Base-by-base conservation (phyloP, 345 rosid species). In the Ricinus communis region DNA sequence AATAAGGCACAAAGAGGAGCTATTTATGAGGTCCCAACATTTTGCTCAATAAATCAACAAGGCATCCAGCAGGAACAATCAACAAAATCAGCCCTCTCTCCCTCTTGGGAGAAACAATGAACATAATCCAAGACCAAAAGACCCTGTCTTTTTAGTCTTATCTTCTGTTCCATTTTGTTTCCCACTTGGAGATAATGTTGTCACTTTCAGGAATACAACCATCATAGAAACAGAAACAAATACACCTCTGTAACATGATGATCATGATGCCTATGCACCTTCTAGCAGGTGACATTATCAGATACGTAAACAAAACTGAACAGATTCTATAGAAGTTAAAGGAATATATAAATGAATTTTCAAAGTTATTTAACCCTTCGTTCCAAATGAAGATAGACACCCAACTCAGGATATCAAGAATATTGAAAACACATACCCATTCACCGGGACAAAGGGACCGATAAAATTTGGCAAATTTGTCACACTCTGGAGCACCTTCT, bases 391-490 rank as follows among this genome's bases (percentile, higher is more conserved):
- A 22, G 5, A 43, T 2, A 45, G 25, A 6, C 11, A 16, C 10
- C 1, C 2, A 33, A 12, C 31, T 43, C 14, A 46, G 14, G 5
- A 64, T 24, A 46, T 51, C 13, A 49, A 53, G 16, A 28, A 51
- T 18, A 22, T 41, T 16, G 13, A 55, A 50, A 64, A 58, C 50
- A 72, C 93, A 57, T 83, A 95, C 98, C 98, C 98, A 95, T 93
- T 95, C 98, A 50, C 94, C 77, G 40, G 98, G 98, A 79, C 99
- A 95, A n/a, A 95, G 90, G 53, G 99, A 66, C 60, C 98, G 96
- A 62, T 95, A 95, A 78, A 85, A 95, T 83, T 91, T 95, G 50
- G 99, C 86, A 51, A 88, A 95, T 85, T 85, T 95, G 66, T 92
- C 88, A 65, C 99, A 95, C 74, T 95, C 99, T 38, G 85, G 79